Evolutionary conservation across 2,329 filamentous ascomycete genomes (phyloP).

Genomic region (Colletotrichum brevisporum): DNA sequence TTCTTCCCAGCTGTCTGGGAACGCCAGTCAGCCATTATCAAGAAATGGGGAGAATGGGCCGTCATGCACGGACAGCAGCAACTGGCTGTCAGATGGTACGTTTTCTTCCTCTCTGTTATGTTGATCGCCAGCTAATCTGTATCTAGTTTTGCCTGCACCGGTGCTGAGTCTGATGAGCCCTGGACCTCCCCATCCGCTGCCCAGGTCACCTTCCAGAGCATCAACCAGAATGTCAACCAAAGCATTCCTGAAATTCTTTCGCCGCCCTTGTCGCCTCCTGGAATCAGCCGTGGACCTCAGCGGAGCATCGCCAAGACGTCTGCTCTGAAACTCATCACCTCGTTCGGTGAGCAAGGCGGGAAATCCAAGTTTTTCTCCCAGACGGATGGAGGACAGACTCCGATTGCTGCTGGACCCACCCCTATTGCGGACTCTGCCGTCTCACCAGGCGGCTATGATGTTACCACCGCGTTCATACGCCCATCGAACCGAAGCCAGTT

Average conservation of each 20-base stretch:
- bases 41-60: slow-evolving; percentile 95
- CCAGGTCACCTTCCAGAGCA: slow-evolving; percentile 69
- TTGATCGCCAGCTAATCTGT: neutral
- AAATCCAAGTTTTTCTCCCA: slow-evolving; percentile 76
- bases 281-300: slow-evolving; percentile 70
- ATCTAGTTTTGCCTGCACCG: slow-evolving; percentile 86
- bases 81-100: slow-evolving; percentile 85
- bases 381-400: slow-evolving; percentile 75
- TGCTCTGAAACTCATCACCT: slow-evolving; percentile 91
- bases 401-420: slow-evolving; percentile 86
- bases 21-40: slow-evolving; percentile 86
- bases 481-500: slow-evolving; percentile 77
- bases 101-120: slow-evolving; percentile 24
- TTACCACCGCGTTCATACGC: slow-evolving; percentile 77
- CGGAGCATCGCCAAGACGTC: slow-evolving; percentile 82
- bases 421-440: slow-evolving; percentile 87
- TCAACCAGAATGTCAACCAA: slow-evolving; percentile 65
- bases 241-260: slow-evolving; percentile 75
- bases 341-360: slow-evolving; percentile 76
- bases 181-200: slow-evolving; percentile 88
- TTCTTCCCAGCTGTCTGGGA: slow-evolving; percentile 91
- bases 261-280: slow-evolving; percentile 81
- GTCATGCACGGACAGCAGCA: slow-evolving; percentile 90
- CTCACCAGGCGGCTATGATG: slow-evolving; percentile 78
- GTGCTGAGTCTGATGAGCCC: slow-evolving; percentile 84